Base-by-base conservation (phyloP, 2,329 filamentous ascomycete species). In the Ascochyta viciae-villosae region DNA sequence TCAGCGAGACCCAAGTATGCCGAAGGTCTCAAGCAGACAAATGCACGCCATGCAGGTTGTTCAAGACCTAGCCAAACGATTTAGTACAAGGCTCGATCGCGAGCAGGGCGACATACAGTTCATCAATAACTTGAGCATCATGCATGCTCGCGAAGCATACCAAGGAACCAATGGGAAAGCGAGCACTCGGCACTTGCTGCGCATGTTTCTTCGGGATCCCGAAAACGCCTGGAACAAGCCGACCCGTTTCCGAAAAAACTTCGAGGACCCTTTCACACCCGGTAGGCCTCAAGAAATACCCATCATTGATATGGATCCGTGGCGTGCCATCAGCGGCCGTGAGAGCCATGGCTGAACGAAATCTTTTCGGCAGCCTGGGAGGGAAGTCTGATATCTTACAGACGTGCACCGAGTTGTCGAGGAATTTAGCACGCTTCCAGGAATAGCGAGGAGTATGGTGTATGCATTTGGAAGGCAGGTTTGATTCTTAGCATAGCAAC, bases 181-280 rank as follows among this genome's bases (percentile, higher is more conserved):
- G 5, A 74, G 72, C 54, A 62, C 59, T 44, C 70, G 74, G 29
- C 74, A 76, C 54, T 64, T 75, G 23, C 63, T 75, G 37, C 71
- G 74, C 51, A 72, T 76, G 73, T 76, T 76, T 60, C 68, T 76
- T 40, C 67, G 73, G 16, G 74, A 76, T 52, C 69, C 72, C 33
- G 57, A 57, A 37, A 65, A 68, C 35, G 69, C 66, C 5, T 76
- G 74, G 74, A 64, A 64, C 29, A 75, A 75, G 57, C 72, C 72
- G 15, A 46, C 34, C 27, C 56, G 45, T 6, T 75, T 56, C 57
- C 56, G 58, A 26, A 46, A 54, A 38, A 68, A 72, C 26, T 76
- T 76, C 44, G 64, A 75, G 37, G 68, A 73, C 26, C 70, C 71
- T 12, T 76, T 76, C 53, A 60, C 56, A 3, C 50, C 55, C 13